Evolutionary conservation across 768 basidiomycete species (phyloP), one percentile per base, ranked within the genome.

Genomic region (Pilatotrama ljubarskyi): DNA sequence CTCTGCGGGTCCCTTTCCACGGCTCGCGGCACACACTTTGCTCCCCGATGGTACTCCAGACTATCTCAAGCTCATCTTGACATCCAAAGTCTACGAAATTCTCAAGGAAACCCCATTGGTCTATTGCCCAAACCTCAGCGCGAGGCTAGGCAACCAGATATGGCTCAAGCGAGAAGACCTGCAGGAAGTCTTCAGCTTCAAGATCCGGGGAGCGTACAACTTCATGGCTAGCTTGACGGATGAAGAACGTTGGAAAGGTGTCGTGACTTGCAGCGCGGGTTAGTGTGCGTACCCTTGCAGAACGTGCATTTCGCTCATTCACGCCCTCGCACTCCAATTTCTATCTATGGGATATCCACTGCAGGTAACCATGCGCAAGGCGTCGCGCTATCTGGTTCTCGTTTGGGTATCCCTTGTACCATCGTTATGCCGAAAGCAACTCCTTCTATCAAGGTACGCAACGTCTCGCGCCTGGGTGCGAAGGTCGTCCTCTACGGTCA

Each of bases 361-460:
- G 57, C 72, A 98, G 97, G 97, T 25, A 99, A 99, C 70, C 97
- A 99, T 73, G 97, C 97, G 0, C 97, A 99, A 74, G 97, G 97
- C 24, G 97, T 99, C 50, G 97, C 97, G 2, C 82, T 98, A 48
- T 95, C 97, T n/a, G 93, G 96, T 11, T 75, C 85, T 46, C 85
- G 87, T 57, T 84, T 99, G 26, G 83, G 82, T 35, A 90, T 98
- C 61, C 94, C 97, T 3, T 97, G 94, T 64, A 98, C 95, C n/a
- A 98, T 99, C 68, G 93, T 99, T 62, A 98, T 99, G 97, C 97
- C 97, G 0, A 78, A 88, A 41, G 92, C 86, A 14, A 98, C 97
- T 2, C 97, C 97, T 1, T 82, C 89, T 40, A 99, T 99, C 82
- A 99, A 99, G 77, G 92, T 95, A 70, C 81, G 86, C 59, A 98